Conservation (phyloP, 805 yeast species). For the Lipomyces starkeyi region DNA sequence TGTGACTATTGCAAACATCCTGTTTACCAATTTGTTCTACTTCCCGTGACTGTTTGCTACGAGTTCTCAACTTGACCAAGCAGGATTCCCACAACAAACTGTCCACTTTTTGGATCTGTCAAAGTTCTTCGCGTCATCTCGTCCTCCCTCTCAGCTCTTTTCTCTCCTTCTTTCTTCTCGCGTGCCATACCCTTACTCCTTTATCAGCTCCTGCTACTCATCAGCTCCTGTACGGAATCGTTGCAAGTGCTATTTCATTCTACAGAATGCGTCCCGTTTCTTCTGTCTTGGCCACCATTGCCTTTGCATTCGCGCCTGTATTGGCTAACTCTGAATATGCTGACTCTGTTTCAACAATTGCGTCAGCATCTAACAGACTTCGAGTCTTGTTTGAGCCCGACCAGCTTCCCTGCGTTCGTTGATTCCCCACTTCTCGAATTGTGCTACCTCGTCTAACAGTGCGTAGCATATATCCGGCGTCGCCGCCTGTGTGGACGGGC, state of each 20-base stretch:
- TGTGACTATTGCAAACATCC: background rate
- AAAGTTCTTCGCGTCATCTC: slow-evolving; percentile 13
- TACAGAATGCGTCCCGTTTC: slow-evolving; percentile 11
- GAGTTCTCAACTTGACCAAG: background rate
- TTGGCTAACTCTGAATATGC: background rate
- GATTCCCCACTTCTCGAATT: background rate
- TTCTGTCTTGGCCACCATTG: slow-evolving; percentile 11
- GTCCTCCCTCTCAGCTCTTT: slow-evolving; percentile 1
- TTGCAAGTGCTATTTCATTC: background rate
- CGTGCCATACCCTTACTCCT: slow-evolving; percentile 42
- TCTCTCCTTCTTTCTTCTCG: background rate
- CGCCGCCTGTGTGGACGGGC: slow-evolving; percentile 33
- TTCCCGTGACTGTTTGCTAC: background rate
- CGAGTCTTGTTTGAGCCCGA: slow-evolving; percentile 30
- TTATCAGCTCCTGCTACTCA: background rate
- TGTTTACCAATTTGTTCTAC: background rate
- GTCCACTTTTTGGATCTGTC: background rate
- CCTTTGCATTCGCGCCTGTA: slow-evolving; percentile 7
- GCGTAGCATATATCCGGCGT: slow-evolving; percentile 34
- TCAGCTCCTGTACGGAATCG: slow-evolving; percentile 3
- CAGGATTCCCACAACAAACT: background rate
- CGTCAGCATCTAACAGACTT: background rate
- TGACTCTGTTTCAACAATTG: background rate
- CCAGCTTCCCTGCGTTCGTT: slow-evolving; percentile 36
- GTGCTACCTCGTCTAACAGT: background rate